Conservation (phyloP, 2,329 filamentous ascomycete species). For the Magnaporthales sp. region DNA sequence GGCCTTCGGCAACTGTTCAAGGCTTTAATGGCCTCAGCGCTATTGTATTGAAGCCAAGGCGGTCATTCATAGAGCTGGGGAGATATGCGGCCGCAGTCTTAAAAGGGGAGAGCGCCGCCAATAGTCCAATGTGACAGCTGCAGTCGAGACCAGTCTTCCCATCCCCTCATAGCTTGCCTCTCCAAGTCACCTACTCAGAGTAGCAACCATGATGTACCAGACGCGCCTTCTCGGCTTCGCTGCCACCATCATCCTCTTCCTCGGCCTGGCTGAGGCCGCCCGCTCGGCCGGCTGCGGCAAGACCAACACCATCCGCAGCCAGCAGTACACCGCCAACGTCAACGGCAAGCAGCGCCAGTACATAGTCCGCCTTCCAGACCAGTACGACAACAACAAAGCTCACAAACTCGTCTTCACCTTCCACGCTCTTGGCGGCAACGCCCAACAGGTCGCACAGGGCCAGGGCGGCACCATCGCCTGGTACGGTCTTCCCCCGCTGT, state of each 20-base stretch:
- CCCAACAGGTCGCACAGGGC: constrained; percentile 25
- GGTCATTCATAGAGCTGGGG: neutral
- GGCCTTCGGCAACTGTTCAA: neutral
- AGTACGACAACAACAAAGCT: constrained; percentile 26
- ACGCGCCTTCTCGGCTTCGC: neutral
- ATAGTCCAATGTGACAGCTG: neutral
- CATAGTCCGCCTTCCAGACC: constrained; percentile 17
- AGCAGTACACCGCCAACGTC: constrained; percentile 24
- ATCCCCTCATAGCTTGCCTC: neutral
- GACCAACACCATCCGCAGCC: constrained; percentile 17
- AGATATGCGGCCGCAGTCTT: neutral
- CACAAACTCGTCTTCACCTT: constrained; percentile 32
- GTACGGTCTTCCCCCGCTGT: constrained; percentile 29
- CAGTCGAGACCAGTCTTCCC: neutral
- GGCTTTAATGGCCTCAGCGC: neutral
- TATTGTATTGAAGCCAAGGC: neutral
- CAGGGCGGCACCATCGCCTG: constrained; percentile 21
- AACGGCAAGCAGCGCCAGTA: constrained; percentile 28
- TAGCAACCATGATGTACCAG: neutral
- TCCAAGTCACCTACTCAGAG: neutral
- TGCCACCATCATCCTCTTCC: constrained; percentile 5
- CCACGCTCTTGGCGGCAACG: constrained; percentile 31
- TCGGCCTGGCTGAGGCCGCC: constrained; percentile 8
- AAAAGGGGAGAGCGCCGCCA: neutral
- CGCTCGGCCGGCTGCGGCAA: constrained; percentile 25